These are phyloP conservation scores for Hypsizygus marmoreus DNA, from an alignment of 768 basidiomycete species.

Conservation along the genomic window DNA sequence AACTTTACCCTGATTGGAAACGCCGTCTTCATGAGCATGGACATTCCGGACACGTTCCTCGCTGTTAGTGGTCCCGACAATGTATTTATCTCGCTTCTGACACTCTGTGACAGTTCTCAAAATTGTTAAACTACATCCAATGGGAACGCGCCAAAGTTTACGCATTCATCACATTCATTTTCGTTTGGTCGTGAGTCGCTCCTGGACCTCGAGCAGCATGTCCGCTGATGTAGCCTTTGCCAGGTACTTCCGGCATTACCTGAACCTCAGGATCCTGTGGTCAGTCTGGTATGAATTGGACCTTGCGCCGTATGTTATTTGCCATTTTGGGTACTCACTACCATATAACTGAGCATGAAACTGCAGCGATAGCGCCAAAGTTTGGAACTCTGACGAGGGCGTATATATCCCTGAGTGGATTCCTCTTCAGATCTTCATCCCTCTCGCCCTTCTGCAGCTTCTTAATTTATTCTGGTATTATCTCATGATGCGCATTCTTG, in stretches of 20 bases:
- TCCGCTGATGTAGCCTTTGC: constrained; percentile 1
- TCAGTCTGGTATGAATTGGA: constrained; percentile 84
- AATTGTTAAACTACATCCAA: constrained; percentile 86
- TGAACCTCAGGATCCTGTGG: constrained; percentile 84
- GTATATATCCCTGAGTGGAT: constrained; percentile 78
- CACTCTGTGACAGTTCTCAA: constrained; percentile 58
- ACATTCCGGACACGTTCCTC: constrained; percentile 87
- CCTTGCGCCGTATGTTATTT: constrained; percentile 64
- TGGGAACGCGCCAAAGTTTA: constrained; percentile 62
- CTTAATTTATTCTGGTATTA: constrained; percentile 95
- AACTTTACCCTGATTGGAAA: constrained; percentile 89
- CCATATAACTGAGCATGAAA: constrained; percentile 4
- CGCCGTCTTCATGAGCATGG: constrained; percentile 95
- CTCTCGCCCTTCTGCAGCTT: constrained; percentile 73
- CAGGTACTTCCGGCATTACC: constrained; percentile 93
- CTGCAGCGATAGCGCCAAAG: constrained; percentile 51
- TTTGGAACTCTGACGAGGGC: constrained; percentile 64
- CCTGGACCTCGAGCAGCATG: neutral
- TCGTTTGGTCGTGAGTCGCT: constrained; percentile 76
- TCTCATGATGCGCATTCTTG: constrained; percentile 76
- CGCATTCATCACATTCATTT: constrained; percentile 65
- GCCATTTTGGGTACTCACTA: neutral
- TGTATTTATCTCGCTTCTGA: neutral
- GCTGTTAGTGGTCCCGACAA: constrained; percentile 56
- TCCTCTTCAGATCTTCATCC: constrained; percentile 76